A percentile compares a stretch with the other conserved stretches of the same genome.
Conservation (phyloP, 805 yeast species). For the Saturnispora besseyi region DNA sequence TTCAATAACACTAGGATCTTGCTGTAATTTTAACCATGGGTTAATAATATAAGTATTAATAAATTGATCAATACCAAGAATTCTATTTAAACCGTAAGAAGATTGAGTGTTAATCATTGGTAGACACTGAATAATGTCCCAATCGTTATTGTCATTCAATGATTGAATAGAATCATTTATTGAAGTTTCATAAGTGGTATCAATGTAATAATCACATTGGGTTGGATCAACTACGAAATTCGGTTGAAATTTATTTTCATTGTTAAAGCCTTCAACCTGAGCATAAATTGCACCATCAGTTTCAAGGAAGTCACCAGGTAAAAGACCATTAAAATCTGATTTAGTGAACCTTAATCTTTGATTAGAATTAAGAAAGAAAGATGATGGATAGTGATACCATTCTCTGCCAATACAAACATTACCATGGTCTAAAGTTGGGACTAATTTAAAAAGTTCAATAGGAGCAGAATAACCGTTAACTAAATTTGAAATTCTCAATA, state of each 20-base stretch:
- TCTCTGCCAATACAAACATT: conserved; percentile 89
- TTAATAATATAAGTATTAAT: neutral
- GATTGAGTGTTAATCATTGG: conserved; percentile 43
- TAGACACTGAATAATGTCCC: conserved; percentile 43
- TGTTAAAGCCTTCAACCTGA: conserved; percentile 64
- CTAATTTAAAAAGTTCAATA: conserved; percentile 6
- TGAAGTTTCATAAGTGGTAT: conserved; percentile 40
- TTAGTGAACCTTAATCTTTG: conserved; percentile 57
- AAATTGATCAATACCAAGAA: neutral
- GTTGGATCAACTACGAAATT: conserved; percentile 42
- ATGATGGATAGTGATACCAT: conserved; percentile 89
- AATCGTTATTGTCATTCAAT: conserved; percentile 24
- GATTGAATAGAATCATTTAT: conserved; percentile 30
- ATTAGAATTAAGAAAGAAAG: conserved; percentile 65
- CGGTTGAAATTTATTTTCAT: conserved; percentile 56
- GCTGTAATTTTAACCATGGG: conserved; percentile 13
- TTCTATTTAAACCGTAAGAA: conserved; percentile 39
- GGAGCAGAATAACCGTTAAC: conserved; percentile 35
- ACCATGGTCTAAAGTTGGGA: conserved; percentile 13
- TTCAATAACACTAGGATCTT: conserved; percentile 12
- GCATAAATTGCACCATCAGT: conserved; percentile 33
- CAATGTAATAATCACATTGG: conserved; percentile 64
- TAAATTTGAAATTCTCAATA: conserved; percentile 35
- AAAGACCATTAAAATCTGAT: conserved; percentile 76
- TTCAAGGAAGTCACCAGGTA: conserved; percentile 78